Evolutionary conservation across 768 basidiomycete genomes (phyloP), one percentile per base, ranked within the genome.

Genomic region (Panaeolus cyanescens): DNA sequence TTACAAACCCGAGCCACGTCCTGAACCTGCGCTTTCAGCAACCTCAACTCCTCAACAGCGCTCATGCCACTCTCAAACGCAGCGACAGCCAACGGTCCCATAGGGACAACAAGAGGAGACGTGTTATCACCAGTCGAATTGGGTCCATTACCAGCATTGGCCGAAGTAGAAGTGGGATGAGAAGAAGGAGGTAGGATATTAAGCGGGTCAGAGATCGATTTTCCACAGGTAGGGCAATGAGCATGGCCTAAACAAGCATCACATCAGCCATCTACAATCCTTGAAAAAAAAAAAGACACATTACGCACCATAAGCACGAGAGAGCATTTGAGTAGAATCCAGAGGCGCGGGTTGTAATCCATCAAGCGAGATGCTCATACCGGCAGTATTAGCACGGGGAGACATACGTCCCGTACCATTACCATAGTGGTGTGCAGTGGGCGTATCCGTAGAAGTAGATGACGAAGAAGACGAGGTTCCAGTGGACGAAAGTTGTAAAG

Each of bases 11-110:
- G 79, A 19, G 90, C 90, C 50, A 92, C 89, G 66, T 92, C 80
- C 76, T 92, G 89, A 0, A 94, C 91, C 75, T 94, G 93, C 20
- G 91, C 90, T 72, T 92, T 92, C 61, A 95, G 83, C 33, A 93
- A 73, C 65, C 83, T 84, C 32, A 94, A 81, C 75, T 95, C 92
- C 71, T 92, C 87, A 12, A 88, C 84, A n/a, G 86, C 86, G 64
- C 84, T 85, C 82, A 88, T 83, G 55, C 86, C 87, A 62, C 80
- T 81, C 70, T 87, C 85, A 64, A 85, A 84, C 0, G 87, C 85
- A 1, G 87, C 86, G 4, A 83, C 78, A 25, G 83, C 83, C 58
- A 88, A 80, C 31, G 85, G 85, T 58, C 70, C 87, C 86, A 67
- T 86, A 74, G 65, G 86, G 55, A 87, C 79, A 56, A 87, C 78